phyloP scores from a whole-genome alignment of 371 early-diverging fungal species.

The Choanephora cucurbitarum region DNA sequence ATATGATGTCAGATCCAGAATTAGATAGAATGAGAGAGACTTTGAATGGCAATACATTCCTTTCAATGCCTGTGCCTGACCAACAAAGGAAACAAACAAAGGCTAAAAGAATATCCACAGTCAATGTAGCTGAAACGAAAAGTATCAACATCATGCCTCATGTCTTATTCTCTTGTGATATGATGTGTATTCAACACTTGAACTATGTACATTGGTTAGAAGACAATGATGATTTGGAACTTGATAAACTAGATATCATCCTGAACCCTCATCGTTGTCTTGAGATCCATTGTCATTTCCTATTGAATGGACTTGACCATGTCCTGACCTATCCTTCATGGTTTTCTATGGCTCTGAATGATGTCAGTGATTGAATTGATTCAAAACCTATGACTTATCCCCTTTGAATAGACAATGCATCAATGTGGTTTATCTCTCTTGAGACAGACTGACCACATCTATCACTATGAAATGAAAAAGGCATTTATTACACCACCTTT shows the following conservation, averaged over 20 bases:
- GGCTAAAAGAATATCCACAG: background rate
- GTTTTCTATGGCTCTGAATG: background rate
- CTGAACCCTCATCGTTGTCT: constrained; percentile 4
- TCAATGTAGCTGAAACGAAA: background rate
- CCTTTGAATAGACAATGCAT: constrained; percentile 3
- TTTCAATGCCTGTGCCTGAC: background rate
- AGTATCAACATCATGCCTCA: background rate
- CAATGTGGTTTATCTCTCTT: constrained; percentile 3
- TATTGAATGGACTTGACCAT: constrained; percentile 13
- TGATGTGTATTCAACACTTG: constrained; percentile 6
- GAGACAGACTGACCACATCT: background rate
- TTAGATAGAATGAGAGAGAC: background rate
- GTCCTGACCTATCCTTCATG: constrained; percentile 11
- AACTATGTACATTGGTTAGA: background rate
- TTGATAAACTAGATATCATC: constrained; percentile 16
- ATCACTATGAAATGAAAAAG: constrained; percentile 8
- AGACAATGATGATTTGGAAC: constrained; percentile 4
- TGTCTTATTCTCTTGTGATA: constrained; percentile 2
- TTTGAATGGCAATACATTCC: constrained; percentile 1
- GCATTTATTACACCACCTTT: constrained; percentile 23
- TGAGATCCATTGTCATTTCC: background rate
- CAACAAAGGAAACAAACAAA: background rate
- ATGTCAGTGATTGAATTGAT: background rate
- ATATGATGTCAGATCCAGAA: background rate
- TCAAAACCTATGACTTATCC: background rate